phyloP scores from a whole-genome alignment of 2,329 filamentous ascomycete genomes.

The Tolypocladium cylindrosporum region DNA sequence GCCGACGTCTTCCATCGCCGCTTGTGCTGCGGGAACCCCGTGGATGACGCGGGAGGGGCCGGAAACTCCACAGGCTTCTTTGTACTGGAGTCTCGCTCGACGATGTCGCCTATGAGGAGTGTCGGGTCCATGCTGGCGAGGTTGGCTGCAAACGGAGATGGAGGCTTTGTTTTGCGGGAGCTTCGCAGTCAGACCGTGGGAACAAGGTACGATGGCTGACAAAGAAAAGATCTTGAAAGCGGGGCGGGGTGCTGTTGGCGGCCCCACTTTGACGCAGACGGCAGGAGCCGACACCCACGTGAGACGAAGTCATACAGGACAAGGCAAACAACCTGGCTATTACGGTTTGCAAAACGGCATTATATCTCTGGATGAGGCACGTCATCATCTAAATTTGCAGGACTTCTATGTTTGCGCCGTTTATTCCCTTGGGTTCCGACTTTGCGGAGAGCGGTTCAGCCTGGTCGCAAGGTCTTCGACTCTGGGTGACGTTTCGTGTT shows the following conservation, averaged over 20 bases:
- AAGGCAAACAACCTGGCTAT: too few relatives aligned
- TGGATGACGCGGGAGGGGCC: constrained; percentile 31
- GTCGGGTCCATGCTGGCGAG: constrained; percentile 23
- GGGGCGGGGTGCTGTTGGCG: background rate
- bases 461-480: background rate
- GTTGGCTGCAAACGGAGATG: background rate
- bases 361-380: too few relatives aligned
- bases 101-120: constrained; percentile 64
- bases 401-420: background rate
- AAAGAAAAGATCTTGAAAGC: background rate
- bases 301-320: background rate
- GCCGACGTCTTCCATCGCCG: constrained; percentile 63
- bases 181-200: background rate
- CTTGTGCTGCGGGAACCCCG: constrained; percentile 84
- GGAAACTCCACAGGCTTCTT: constrained; percentile 53
- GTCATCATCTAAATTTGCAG: background rate
- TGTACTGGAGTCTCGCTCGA: constrained; percentile 57
- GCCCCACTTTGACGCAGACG: constrained; percentile 1
- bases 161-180: background rate
- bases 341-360: too few relatives aligned
- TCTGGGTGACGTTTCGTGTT: background rate
- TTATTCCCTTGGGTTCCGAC: background rate
- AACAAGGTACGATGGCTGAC: background rate
- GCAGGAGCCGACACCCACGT: constrained; percentile 4
- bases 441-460: background rate